These are phyloP conservation scores for Pulveroboletus ravenelii DNA, from an alignment of 768 basidiomycete species.

Conservation along the genomic window DNA sequence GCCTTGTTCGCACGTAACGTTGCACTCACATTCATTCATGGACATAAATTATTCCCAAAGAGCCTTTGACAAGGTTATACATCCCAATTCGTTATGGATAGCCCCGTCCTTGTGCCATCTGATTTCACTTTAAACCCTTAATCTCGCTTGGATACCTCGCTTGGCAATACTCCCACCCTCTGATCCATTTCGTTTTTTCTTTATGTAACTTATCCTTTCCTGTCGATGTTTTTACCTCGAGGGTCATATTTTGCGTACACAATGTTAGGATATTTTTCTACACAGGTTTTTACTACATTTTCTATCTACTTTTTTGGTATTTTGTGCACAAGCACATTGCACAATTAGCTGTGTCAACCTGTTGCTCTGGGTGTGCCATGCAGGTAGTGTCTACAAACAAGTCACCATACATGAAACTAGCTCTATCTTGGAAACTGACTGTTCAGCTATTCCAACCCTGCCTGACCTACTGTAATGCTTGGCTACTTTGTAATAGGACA, in stretches of 20 bases:
- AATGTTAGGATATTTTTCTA: not conserved
- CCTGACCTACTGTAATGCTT: no score
- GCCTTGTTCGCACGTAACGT: not conserved
- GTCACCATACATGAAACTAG: no score
- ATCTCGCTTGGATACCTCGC: not conserved
- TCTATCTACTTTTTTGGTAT: not conserved
- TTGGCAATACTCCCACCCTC: not conserved
- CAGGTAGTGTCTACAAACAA: no score
- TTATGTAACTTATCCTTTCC: not conserved
- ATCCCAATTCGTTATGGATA: conserved; percentile 4
- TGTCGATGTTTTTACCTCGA: not conserved
- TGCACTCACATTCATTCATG: not conserved
- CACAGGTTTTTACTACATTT: not conserved
- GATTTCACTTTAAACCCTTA: not conserved
- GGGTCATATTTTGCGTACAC: not conserved
- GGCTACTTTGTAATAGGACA: no score
- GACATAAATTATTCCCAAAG: not conserved
- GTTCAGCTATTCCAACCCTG: no score
- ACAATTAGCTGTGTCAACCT: no score
- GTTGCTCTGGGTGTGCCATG: no score
- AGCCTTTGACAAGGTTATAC: not conserved
- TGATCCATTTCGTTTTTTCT: not conserved
- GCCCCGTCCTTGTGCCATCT: not conserved
- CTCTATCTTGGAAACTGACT: no score
- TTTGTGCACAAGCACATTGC: conserved; percentile 1